Evolutionary conservation across 2,329 filamentous ascomycete species (phyloP).

Genomic region (Exophiala bonariae): DNA sequence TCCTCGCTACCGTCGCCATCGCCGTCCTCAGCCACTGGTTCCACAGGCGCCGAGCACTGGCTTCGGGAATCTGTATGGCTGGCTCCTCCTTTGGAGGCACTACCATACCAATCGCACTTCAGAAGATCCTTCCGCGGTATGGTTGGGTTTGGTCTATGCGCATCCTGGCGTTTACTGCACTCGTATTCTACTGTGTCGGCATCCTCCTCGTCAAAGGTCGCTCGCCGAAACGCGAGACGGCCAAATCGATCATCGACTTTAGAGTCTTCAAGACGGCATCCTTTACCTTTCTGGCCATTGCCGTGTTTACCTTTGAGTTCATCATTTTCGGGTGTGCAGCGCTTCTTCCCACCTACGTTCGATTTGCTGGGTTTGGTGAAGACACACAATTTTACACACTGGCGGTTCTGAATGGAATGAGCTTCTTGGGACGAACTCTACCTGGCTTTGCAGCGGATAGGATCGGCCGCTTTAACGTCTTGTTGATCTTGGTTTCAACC

Average conservation of each 20-base stretch:
- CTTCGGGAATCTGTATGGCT: constrained; percentile 72
- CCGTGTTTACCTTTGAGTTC: no score
- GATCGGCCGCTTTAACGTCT: constrained; percentile 34
- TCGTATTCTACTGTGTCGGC: no score
- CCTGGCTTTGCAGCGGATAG: constrained; percentile 35
- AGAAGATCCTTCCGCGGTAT: constrained; percentile 34
- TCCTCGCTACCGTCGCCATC: constrained; percentile 41
- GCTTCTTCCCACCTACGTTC: constrained; percentile 78
- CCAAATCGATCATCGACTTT: constrained; percentile 7
- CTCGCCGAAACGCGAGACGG: no score
- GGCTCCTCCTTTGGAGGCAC: constrained; percentile 39
- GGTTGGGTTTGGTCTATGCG: constrained; percentile 17
- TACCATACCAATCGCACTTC: constrained; percentile 52
- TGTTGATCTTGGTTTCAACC: no score
- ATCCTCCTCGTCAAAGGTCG: constrained; percentile 14
- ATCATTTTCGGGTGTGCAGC: constrained; percentile 72
- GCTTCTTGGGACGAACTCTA: constrained; percentile 35
- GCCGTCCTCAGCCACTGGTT: constrained; percentile 66
- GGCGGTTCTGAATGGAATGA: constrained; percentile 35
- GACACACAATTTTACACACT: constrained; percentile 28
- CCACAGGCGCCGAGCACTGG: constrained; percentile 68
- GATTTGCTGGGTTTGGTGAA: constrained; percentile 44
- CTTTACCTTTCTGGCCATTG: constrained; percentile 40
- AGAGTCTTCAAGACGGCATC: constrained; percentile 27
- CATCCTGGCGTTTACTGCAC: no score